Evolutionary conservation across 108 stramenopile genomes (phyloP).

Genomic region (Craspedostauros australis): DNA sequence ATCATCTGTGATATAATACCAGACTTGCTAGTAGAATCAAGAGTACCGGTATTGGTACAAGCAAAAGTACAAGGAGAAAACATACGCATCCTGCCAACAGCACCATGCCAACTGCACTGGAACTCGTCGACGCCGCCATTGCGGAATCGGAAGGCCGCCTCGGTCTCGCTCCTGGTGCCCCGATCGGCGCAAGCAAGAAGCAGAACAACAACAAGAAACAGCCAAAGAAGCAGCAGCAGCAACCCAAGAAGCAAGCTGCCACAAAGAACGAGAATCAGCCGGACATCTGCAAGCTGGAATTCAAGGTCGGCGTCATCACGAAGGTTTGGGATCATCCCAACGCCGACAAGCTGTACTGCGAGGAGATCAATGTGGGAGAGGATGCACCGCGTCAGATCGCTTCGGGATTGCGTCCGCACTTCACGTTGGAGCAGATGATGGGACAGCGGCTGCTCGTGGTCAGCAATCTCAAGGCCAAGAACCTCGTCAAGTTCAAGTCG

Average conservation of each 20-base stretch:
- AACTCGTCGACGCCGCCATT: constrained; percentile 71
- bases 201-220: constrained; percentile 26
- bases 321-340: constrained; percentile 96
- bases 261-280: constrained; percentile 42
- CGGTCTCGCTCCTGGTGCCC: constrained; percentile 51
- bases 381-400: constrained; percentile 81
- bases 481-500: constrained; percentile 89
- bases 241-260: constrained; percentile 11
- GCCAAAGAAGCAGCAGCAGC: constrained; percentile 11
- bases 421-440: constrained; percentile 85
- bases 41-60: no score
- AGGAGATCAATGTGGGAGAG: constrained; percentile 96
- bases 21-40: no score
- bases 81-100: no score
- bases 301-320: constrained; percentile 83
- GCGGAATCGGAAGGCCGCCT: constrained; percentile 69
- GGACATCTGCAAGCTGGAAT: constrained; percentile 83
- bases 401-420: constrained; percentile 85
- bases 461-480: constrained; percentile 96
- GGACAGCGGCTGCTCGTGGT: constrained; percentile 90
- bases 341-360: constrained; percentile 96
- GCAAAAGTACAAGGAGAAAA: no score
- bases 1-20: no score
- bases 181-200: constrained; percentile 19
- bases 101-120: constrained; percentile 25